phyloP scores from a whole-genome alignment of 192 early-diverging fungal species.

The Physocladia obscura region DNA sequence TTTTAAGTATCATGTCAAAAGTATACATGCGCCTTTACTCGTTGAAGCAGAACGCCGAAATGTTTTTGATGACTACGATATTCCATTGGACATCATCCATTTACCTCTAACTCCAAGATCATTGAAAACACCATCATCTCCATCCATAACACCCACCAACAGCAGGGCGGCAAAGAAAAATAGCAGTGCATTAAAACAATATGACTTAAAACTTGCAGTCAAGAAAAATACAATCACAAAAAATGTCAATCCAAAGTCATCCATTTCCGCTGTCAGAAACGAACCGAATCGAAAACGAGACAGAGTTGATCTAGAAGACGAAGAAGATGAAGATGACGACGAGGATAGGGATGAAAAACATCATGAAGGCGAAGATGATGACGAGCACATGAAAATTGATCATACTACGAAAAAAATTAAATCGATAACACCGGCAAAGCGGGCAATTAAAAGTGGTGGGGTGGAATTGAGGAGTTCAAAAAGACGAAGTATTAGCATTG shows the following conservation, averaged over 20 bases:
- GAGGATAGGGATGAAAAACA: background rate
- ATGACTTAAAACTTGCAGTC: background rate
- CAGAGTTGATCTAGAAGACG: background rate
- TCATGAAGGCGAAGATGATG: background rate
- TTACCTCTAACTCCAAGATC: background rate
- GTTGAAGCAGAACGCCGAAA: constrained; percentile 2
- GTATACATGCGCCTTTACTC: background rate
- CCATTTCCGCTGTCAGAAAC: background rate
- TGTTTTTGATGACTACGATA: constrained; percentile 1
- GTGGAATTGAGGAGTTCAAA: no score
- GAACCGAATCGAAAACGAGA: background rate
- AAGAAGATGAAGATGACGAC: background rate
- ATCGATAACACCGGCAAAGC: background rate
- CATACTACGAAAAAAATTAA: background rate
- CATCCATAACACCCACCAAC: no score
- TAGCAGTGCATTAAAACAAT: background rate
- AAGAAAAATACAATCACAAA: background rate
- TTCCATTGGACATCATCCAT: background rate
- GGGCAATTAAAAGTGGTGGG: background rate
- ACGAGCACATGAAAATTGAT: background rate
- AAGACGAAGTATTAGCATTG: background rate
- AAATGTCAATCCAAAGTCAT: background rate
- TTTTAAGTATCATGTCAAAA: constrained; percentile 15
- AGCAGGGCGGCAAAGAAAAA: background rate
- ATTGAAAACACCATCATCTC: background rate